Conservation (phyloP, 2,329 filamentous ascomycete genomes). For the Aquanectria penicillioides region DNA sequence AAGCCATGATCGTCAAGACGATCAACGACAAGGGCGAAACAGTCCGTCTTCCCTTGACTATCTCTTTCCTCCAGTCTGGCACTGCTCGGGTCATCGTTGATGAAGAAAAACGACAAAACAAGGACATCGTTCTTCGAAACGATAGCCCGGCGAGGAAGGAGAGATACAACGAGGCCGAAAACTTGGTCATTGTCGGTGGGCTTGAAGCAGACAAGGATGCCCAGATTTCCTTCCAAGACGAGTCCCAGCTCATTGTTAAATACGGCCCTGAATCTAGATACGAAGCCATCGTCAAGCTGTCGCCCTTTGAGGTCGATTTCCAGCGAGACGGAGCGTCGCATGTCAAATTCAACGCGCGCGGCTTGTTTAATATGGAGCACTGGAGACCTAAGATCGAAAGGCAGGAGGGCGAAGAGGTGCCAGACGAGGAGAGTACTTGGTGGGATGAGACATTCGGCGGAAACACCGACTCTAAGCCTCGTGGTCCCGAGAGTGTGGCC, state of each 20-base stretch:
- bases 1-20: conserved; percentile 84
- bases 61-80: conserved; percentile 91
- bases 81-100: conserved; percentile 88
- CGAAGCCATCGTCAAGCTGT: conserved; percentile 84
- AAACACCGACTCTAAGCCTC: conserved; percentile 95
- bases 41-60: conserved; percentile 81
- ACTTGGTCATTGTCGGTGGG: conserved; percentile 88
- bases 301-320: conserved; percentile 88
- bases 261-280: conserved; percentile 83
- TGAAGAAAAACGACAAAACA: conserved; percentile 89
- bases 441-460: conserved; percentile 98
- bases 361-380: conserved; percentile 92
- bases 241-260: conserved; percentile 76
- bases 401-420: conserved; percentile 63
- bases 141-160: conserved; percentile 88
- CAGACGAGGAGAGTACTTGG: conserved; percentile 88
- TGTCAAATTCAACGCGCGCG: conserved; percentile 89
- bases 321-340: conserved; percentile 83
- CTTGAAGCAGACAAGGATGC: conserved; percentile 77
- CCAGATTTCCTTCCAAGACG: conserved; percentile 71
- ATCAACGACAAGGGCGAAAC: conserved; percentile 71
- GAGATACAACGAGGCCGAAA: conserved; percentile 90
- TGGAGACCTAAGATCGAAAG: conserved; percentile 89
- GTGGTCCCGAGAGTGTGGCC: conserved; percentile 89
- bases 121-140: conserved; percentile 88